phyloP scores from a whole-genome alignment of 331 rosid genomes.

The Malus hybrid region DNA sequence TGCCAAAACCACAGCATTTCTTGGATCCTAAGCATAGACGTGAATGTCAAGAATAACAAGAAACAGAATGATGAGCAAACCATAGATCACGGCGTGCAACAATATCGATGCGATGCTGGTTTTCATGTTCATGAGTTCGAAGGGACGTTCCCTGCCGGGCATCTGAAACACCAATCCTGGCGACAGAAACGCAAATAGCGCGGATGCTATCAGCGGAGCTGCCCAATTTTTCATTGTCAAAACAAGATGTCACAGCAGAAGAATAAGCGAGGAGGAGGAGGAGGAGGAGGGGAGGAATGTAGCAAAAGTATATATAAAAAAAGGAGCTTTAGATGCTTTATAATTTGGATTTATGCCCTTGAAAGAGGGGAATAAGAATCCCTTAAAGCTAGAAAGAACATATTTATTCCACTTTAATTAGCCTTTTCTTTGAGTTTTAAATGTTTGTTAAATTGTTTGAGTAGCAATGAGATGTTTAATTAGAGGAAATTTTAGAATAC shows the following conservation, averaged over 20 bases:
- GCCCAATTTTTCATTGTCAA: constrained; percentile 69
- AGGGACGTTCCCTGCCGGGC: constrained; percentile 65
- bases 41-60: constrained; percentile 64
- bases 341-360: constrained; percentile 1
- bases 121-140: constrained; percentile 80
- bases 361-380: constrained; percentile 45
- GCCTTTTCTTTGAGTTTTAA: too few relatives aligned
- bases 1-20: background rate
- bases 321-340: background rate
- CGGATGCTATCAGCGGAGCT: constrained; percentile 72
- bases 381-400: constrained; percentile 32
- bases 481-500: accelerated
- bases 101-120: constrained; percentile 75
- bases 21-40: constrained; percentile 36
- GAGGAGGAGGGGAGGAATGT: background rate
- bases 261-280: background rate
- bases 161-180: constrained; percentile 86
- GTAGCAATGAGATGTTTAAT: too few relatives aligned
- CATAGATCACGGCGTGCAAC: constrained; percentile 76
- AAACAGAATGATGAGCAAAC: constrained; percentile 59
- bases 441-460: background rate
- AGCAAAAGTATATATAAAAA: background rate
- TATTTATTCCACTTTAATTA: constrained; percentile 18
- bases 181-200: constrained; percentile 62
- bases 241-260: background rate